These are phyloP conservation scores for Neospermospora avenae DNA, from an alignment of 2,329 filamentous ascomycete species.

Conservation along the genomic window DNA sequence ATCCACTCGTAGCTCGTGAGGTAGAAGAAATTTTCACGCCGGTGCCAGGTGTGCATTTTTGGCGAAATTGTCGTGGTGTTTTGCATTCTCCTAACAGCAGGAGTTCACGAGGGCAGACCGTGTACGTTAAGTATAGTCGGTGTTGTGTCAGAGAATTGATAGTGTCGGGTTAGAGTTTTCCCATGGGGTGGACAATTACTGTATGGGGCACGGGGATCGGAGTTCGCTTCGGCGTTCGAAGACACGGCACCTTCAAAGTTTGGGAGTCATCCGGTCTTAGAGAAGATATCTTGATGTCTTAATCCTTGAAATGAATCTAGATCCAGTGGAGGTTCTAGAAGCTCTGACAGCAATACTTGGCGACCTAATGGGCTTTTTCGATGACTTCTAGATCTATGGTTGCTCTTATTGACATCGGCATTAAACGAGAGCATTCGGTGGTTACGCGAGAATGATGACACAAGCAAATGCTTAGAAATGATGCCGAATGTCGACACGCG, in stretches of 20 bases:
- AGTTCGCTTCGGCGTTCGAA: conserved; percentile 2
- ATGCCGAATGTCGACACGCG: background rate
- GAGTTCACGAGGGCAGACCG: conserved; percentile 22
- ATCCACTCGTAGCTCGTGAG: background rate
- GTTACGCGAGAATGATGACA: background rate
- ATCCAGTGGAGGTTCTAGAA: background rate
- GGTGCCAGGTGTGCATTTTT: background rate
- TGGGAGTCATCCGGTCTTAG: background rate
- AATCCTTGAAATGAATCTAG: background rate
- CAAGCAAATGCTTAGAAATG: conserved; percentile 6
- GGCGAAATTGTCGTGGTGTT: conserved; percentile 1
- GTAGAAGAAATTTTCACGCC: background rate
- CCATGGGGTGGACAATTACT: conserved; percentile 4
- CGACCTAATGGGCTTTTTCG: background rate
- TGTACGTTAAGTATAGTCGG: conserved; percentile 30
- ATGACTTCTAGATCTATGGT: background rate
- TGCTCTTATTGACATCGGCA: background rate
- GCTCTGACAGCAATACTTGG: background rate
- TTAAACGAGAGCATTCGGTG: background rate
- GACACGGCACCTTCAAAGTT: background rate
- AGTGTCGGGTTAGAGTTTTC: conserved; percentile 23
- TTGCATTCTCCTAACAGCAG: conserved; percentile 19
- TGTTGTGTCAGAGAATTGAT: conserved; percentile 26
- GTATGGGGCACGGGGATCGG: conserved; percentile 5
- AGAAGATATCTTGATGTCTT: background rate